A percentile compares a stretch with the other conserved stretches of the same genome.
Evolutionary conservation across 495 filamentous ascomycete genomes (phyloP).

Genomic region (Poronia punctata): DNA sequence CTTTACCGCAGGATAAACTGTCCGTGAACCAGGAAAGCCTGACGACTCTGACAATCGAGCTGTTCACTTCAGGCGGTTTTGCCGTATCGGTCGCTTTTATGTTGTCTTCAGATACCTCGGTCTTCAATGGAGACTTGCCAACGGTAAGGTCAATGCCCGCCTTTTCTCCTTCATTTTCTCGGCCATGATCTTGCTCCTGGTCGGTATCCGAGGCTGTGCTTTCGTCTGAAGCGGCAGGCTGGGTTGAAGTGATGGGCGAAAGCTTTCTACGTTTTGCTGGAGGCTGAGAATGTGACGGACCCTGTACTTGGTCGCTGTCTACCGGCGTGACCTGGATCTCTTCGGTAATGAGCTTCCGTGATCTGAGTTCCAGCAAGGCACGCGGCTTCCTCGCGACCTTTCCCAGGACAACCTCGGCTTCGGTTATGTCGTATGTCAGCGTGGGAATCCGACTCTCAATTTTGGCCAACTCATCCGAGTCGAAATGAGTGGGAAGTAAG

Average conservation of each 20-base stretch:
- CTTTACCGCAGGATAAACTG: slow-evolving; percentile 44
- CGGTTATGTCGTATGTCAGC: slow-evolving; percentile 64
- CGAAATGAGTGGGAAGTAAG: slow-evolving; percentile 65
- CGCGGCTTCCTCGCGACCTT: slow-evolving; percentile 61
- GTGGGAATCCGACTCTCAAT: slow-evolving; percentile 56
- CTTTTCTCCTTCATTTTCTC: background rate
- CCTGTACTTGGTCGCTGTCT: background rate
- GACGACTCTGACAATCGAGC: slow-evolving; percentile 55
- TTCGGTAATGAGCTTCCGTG: slow-evolving; percentile 50
- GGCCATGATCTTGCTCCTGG: slow-evolving; percentile 1
- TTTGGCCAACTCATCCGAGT: slow-evolving; percentile 50
- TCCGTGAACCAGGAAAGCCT: slow-evolving; percentile 69
- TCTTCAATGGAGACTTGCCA: background rate
- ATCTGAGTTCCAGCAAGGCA: slow-evolving; percentile 69
- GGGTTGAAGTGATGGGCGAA: background rate
- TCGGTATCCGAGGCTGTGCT: background rate
- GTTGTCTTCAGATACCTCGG: slow-evolving; percentile 6
- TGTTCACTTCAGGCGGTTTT: slow-evolving; percentile 3
- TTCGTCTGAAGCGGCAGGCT: background rate
- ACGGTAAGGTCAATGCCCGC: background rate
- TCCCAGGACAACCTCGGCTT: slow-evolving; percentile 69
- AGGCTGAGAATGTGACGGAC: background rate
- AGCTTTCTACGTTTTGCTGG: slow-evolving; percentile 32
- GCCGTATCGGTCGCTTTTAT: slow-evolving; percentile 6
- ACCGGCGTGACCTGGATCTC: slow-evolving; percentile 39